Evolutionary conservation across 2,329 filamentous ascomycete genomes (phyloP), one percentile per base, ranked within the genome.

Genomic region (Trichophyton equinum): DNA sequence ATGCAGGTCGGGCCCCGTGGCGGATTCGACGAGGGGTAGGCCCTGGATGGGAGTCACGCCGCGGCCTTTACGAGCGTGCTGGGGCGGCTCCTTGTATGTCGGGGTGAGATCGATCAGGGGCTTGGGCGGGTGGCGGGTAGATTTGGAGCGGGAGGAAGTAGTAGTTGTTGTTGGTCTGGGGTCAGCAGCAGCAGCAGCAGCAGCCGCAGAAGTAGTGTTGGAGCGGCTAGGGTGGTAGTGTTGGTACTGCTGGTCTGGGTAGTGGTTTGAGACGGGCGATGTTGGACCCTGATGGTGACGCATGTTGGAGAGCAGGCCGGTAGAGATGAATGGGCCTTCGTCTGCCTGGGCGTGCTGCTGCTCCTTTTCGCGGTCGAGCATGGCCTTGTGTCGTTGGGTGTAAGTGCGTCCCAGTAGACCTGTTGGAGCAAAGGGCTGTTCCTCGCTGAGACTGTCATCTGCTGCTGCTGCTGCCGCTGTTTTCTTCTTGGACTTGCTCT

Each of bases 61-160:
- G 56, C 70, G 68, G 3, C 71, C 73, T 59, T 71, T 73, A 30
- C 68, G 67, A 4, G 61, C 63, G 62, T 74, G 70, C 44, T 73
- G 71, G 1, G 85, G 85, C 5, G 85, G 79, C 63, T 87, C 85
- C 57, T 80, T 78, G 68, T 85, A 87, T 57, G 78, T 77, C 0
- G 84, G 83, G 0, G 84, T 85, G 46, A 90, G 78, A 67, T 88
- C 87, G 33, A 91, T 74, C 4, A 91, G 77, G 1, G 87, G 86
- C 63, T 83, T 84, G 2, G 78, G 78, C 66, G 72, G 75, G 25
- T 72, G 75, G 4, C 67, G 70, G 58, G 71, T 65, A 1, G 81
- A 81, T n/a, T 71, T 72, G n/a, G 76, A 75, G 57, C 78, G 75
- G 44, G 71, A 68, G 25, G 68, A 67, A 9, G 25, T 11, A 27